phyloP scores from a whole-genome alignment of 768 basidiomycete species.

The Guyanaporus albipodus region DNA sequence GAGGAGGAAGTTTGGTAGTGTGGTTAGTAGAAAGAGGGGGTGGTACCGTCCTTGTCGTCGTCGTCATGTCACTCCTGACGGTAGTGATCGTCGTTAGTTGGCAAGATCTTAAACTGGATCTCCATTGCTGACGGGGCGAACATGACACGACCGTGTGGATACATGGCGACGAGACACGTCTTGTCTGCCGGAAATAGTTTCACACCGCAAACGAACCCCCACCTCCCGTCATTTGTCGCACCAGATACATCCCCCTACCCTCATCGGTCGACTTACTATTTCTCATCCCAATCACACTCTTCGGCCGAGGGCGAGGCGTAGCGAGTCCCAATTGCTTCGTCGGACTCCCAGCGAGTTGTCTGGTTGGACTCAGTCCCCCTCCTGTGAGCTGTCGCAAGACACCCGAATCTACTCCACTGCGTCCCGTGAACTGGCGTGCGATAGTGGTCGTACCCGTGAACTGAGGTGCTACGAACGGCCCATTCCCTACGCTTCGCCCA shows the following conservation, averaged over 20 bases:
- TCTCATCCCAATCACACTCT: slow-evolving; percentile 73
- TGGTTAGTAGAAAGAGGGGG: too few relatives aligned
- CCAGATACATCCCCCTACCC: slow-evolving; percentile 66
- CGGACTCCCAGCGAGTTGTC: slow-evolving; percentile 62
- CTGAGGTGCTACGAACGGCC: slow-evolving; percentile 45
- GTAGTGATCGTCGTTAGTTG: slow-evolving; percentile 1
- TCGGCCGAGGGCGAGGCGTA: slow-evolving; percentile 57
- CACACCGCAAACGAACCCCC: slow-evolving; percentile 24
- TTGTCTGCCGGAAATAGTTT: too few relatives aligned
- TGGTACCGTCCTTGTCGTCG: neutral
- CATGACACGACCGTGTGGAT: slow-evolving; percentile 8
- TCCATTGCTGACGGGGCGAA: slow-evolving; percentile 1
- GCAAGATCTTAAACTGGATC: slow-evolving; percentile 5
- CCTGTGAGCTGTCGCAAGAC: slow-evolving; percentile 60
- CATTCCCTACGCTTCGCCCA: slow-evolving; percentile 31
- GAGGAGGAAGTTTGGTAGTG: too few relatives aligned
- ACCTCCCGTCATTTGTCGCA: slow-evolving; percentile 73
- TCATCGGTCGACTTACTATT: slow-evolving; percentile 61
- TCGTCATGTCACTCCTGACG: slow-evolving; percentile 11
- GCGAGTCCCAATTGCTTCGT: slow-evolving; percentile 59
- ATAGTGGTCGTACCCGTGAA: slow-evolving; percentile 68
- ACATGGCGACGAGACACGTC: slow-evolving; percentile 14
- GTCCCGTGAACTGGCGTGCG: slow-evolving; percentile 70
- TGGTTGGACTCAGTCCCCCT: slow-evolving; percentile 60
- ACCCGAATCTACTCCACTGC: slow-evolving; percentile 38